A percentile compares a stretch with the other conserved stretches of the same genome.
These are phyloP conservation scores for Salix caprea DNA, from an alignment of 345 rosid species.

Conservation along the genomic window DNA sequence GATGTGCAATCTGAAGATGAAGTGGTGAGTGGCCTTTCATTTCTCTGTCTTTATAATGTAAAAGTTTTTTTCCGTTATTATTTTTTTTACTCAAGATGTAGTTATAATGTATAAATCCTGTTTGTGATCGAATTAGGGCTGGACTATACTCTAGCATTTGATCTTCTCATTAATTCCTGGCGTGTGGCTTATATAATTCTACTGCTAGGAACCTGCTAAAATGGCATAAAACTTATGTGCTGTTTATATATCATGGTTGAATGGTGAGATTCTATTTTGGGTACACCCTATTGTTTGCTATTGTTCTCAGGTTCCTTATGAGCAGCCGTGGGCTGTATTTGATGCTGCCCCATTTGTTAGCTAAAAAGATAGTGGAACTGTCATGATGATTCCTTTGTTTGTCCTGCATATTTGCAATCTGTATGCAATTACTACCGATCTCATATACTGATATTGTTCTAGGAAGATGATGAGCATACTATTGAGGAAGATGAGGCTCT, in stretches of 20 bases:
- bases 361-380: neutral
- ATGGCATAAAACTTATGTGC: neutral
- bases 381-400: neutral
- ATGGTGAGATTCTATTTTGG: neutral
- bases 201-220: neutral
- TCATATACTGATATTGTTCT: conserved; percentile 36
- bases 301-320: neutral
- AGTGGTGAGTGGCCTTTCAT: conserved; percentile 48
- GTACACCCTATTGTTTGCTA: neutral
- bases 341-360: neutral
- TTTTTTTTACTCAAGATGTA: neutral
- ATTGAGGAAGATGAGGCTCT: conserved; percentile 92
- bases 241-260: neutral
- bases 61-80: neutral
- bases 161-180: neutral
- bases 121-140: neutral
- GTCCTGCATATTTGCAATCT: neutral
- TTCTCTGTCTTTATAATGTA: conserved; percentile 2
- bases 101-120: neutral
- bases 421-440: neutral
- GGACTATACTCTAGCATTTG: neutral
- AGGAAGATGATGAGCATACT: conserved; percentile 98
- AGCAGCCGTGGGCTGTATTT: neutral
- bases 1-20: conserved; percentile 57
- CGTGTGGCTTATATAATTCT: neutral